Evolutionary conservation across 768 basidiomycete species (phyloP).

Genomic region (Amanita rubescens): DNA sequence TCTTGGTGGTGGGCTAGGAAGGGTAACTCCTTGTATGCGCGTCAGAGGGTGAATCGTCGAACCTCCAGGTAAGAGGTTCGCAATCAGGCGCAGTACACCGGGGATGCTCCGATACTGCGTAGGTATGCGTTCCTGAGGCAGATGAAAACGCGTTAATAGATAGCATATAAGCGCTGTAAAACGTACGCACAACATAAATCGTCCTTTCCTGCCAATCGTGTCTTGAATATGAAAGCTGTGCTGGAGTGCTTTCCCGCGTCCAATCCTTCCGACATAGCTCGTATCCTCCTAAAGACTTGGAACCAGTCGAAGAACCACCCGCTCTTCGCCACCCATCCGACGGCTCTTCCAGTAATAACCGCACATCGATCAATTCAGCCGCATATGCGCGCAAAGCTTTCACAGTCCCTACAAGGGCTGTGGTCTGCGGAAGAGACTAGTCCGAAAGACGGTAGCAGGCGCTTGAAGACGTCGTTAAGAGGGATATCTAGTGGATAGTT

Average conservation of each 20-base stretch:
- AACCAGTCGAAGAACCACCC: conserved; percentile 10
- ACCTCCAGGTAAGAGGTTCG: conserved; percentile 23
- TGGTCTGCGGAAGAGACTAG: conserved; percentile 15
- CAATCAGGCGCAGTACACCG: conserved; percentile 41
- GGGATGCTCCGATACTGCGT: conserved; percentile 40
- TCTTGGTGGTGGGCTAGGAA: conserved; percentile 64
- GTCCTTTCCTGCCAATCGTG: conserved; percentile 57
- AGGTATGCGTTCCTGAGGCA: conserved; percentile 66
- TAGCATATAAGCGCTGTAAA: neutral
- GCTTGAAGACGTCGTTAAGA: conserved; percentile 42
- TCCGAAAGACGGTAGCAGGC: conserved; percentile 29
- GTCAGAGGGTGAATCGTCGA: conserved; percentile 5
- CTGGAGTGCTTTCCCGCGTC: conserved; percentile 19
- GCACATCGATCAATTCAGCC: conserved; percentile 43
- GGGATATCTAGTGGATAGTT: conserved; percentile 43
- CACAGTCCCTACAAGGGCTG: conserved; percentile 40
- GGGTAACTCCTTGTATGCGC: conserved; percentile 43
- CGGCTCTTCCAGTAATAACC: conserved; percentile 47
- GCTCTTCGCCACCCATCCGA: conserved; percentile 19
- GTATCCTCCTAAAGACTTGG: conserved; percentile 38
- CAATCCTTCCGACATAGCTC: conserved; percentile 55
- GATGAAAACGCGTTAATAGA: neutral
- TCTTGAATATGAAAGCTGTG: conserved; percentile 19
- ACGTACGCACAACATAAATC: conserved; percentile 50
- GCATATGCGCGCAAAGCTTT: conserved; percentile 53